phyloP scores from a whole-genome alignment of 2,329 filamentous ascomycete species.

The Xylariaceae sp. region DNA sequence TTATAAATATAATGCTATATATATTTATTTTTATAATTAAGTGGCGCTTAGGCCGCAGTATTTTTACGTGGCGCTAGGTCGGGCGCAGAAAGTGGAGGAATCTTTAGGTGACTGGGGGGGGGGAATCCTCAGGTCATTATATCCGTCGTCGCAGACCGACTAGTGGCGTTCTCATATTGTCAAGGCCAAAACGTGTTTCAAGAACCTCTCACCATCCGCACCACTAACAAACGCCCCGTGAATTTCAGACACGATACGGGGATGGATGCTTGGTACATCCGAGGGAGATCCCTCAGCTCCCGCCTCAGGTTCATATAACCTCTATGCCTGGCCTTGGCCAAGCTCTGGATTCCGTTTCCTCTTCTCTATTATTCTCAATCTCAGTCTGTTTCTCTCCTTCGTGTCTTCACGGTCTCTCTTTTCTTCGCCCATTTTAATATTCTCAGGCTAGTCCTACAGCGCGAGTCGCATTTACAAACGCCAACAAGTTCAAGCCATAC shows the following conservation, averaged over 20 bases:
- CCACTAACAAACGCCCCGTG: constrained; percentile 23
- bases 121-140: no score
- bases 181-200: constrained; percentile 34
- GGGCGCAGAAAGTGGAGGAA: no score
- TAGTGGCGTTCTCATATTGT: constrained; percentile 4
- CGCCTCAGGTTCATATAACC: constrained; percentile 23
- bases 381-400: constrained; percentile 12
- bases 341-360: constrained; percentile 24
- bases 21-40: no score
- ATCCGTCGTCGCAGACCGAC: no score
- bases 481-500: constrained; percentile 4
- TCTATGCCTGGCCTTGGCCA: constrained; percentile 44
- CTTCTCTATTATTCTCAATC: constrained; percentile 29
- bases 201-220: constrained; percentile 14
- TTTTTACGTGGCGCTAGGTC: no score
- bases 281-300: constrained; percentile 38
- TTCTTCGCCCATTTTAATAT: constrained; percentile 12
- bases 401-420: constrained; percentile 16
- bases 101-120: no score
- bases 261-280: constrained; percentile 22
- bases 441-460: constrained; percentile 51
- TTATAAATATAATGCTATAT: no score
- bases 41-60: no score
- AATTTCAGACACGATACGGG: constrained; percentile 27
- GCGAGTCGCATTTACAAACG: constrained; percentile 42